A percentile compares a stretch with the other conserved stretches of the same genome.
Evolutionary conservation across 805 yeast genomes (phyloP).

Genomic region (Candida loeiensis): DNA sequence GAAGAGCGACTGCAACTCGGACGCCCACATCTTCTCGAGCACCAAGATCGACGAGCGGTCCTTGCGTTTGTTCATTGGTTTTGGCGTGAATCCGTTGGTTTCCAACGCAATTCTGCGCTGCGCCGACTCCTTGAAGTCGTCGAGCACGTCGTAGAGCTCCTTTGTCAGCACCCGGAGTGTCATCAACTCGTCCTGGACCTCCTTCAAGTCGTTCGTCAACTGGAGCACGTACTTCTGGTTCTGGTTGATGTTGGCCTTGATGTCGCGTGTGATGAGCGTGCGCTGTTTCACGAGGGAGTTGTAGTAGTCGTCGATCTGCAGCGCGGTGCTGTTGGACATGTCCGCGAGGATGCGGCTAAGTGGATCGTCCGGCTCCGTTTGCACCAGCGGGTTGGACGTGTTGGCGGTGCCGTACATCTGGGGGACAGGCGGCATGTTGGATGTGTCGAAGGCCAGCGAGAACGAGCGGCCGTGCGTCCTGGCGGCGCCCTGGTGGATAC

Average conservation of each 20-base stretch:
- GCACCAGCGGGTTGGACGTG: slow-evolving; percentile 7
- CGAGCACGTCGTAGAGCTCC: slow-evolving; percentile 57
- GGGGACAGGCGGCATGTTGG: slow-evolving; percentile 33
- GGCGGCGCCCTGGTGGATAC: slow-evolving; percentile 41
- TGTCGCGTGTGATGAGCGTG: slow-evolving; percentile 49
- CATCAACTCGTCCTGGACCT: slow-evolving; percentile 64
- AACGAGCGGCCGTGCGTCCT: slow-evolving; percentile 26
- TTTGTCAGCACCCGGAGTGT: slow-evolving; percentile 56
- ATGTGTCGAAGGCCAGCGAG: slow-evolving; percentile 21
- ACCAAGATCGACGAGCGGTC: slow-evolving; percentile 71
- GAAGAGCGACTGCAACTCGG: slow-evolving; percentile 64
- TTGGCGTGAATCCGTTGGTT: slow-evolving; percentile 16
- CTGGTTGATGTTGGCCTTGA: slow-evolving; percentile 55
- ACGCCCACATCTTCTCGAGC: slow-evolving; percentile 78
- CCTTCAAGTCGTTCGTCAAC: slow-evolving; percentile 56
- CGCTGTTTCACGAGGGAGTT: slow-evolving; percentile 49
- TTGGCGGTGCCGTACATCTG: slow-evolving; percentile 11
- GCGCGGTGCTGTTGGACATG: slow-evolving; percentile 62
- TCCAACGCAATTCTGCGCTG: slow-evolving; percentile 52
- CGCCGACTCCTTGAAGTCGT: slow-evolving; percentile 58
- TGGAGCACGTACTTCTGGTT: slow-evolving; percentile 61
- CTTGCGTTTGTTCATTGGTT: slow-evolving; percentile 22
- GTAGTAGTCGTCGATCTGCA: slow-evolving; percentile 68
- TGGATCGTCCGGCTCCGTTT: slow-evolving; percentile 8
- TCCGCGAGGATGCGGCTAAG: slow-evolving; percentile 27